Evolutionary conservation across 202 grass and related monocot genomes (phyloP), one percentile per base, ranked within the genome.

Genomic region (Saccharum hybrid): DNA sequence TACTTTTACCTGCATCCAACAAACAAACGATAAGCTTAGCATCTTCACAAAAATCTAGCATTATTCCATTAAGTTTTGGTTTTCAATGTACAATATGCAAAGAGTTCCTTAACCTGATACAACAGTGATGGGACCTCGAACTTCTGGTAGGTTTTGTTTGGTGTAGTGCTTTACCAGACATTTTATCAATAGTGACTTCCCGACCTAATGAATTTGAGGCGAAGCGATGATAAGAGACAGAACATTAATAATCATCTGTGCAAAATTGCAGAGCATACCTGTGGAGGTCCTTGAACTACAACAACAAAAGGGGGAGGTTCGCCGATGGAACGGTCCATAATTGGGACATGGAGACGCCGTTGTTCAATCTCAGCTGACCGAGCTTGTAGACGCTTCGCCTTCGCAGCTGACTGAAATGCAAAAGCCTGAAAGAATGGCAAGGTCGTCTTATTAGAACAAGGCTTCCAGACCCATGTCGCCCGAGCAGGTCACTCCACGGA

Each of bases 161-260:
- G 96, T 96, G 71, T 96, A 99, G 76, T 92, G 93, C 60, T 99
- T 99, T 66, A 99, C 91, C 63, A 99, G 86, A 84, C 82, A 96
- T 80, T 99, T 99, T 82, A 99, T 94, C 79, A 99, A 76, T 66
- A 99, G 75, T 16, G 96, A 99, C 86, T 99, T 99, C 9, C 96
- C 96, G 66, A 94, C 96, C 91, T 99, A 87, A 76, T 71, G 40
- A 84, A 71, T 82, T 71, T 61, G 72, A 73, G 19, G 57, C 40
- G 10, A 75, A 46, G 28, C 54, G 66, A 81, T 72, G 56, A 83
- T 75, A 38, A 75, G 88, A 75, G 19, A 80, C 14, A 80, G 74
- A 9, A 57, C 22, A 43, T 7, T 14, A 30, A 49, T 9, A 19
- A 74, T 36, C 48, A 85, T 61, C 31, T 52, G 38, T 37, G 37